Evolutionary conservation across 805 yeast genomes (phyloP).

Genomic region (Isabelozyma heimii): DNA sequence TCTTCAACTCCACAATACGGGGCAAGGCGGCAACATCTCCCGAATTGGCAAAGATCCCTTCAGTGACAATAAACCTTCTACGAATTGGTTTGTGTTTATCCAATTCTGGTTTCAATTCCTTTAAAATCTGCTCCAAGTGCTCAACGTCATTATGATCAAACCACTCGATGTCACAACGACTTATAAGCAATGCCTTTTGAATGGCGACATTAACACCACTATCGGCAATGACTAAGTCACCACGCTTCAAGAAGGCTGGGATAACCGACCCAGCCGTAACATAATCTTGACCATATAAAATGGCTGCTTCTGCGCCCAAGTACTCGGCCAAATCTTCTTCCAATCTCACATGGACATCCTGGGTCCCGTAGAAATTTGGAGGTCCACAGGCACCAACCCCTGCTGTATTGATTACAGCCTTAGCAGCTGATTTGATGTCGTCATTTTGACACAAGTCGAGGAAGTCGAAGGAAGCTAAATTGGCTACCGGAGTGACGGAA

Average conservation of each 20-base stretch:
- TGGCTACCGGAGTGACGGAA: constrained; percentile 41
- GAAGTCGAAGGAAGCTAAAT: constrained; percentile 72
- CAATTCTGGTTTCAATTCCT: constrained; percentile 57
- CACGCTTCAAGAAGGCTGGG: constrained; percentile 93
- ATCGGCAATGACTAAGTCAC: constrained; percentile 89
- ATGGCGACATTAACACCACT: constrained; percentile 69
- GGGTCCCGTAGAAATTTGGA: constrained; percentile 95
- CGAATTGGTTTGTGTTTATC: constrained; percentile 72
- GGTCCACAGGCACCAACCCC: constrained; percentile 99
- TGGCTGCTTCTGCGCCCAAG: constrained; percentile 73
- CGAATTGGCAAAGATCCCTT: constrained; percentile 76
- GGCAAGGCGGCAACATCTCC: constrained; percentile 80
- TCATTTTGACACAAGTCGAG: constrained; percentile 55
- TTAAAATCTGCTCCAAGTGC: constrained; percentile 68
- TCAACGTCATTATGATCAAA: constrained; percentile 85
- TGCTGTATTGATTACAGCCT: constrained; percentile 55
- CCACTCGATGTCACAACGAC: constrained; percentile 84
- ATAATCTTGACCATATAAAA: constrained; percentile 91
- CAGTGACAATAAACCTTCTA: constrained; percentile 88
- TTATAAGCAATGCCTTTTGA: constrained; percentile 84
- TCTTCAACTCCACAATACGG: constrained; percentile 67
- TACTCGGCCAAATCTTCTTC: constrained; percentile 74
- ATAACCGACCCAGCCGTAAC: constrained; percentile 83
- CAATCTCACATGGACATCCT: constrained; percentile 80
- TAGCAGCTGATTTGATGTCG: constrained; percentile 51